Evolutionary conservation across 140 eudicot genomes (phyloP), one percentile per base, ranked within the genome.

Genomic region (Bidens hawaiensis): DNA sequence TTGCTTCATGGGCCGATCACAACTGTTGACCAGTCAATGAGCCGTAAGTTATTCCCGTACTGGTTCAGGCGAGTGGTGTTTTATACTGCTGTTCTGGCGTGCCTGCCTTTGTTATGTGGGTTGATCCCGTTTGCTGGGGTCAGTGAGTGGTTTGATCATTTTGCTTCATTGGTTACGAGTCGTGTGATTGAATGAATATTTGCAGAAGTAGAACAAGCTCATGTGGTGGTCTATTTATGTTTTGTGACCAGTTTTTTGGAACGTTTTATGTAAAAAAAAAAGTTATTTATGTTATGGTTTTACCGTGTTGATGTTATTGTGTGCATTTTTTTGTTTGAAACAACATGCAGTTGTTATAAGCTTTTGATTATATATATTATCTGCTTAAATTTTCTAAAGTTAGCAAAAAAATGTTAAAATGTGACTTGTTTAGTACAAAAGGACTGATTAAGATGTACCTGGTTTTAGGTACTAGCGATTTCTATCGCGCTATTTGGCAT

Each of bases 81-180:
- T 51, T 85, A 78, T 28, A 51, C 58, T 1, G 14, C 63, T 22
- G 31, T 65, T 40, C 71, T 81, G 59, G 41, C 78, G 27, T 17
- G 64, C 69, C 65, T 89, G 48, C 99, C 99, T 0, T 28, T 82
- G 70, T 5, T 73, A 2, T 82, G 96, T 40, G 99, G 99, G 9
- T 48, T 88, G 31, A 34, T 80, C 58, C 99, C 99, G n/a, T 91
- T 91, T 70, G 99, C 99, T 4, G 66, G 87, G 60, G 79, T 72
- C 0, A 26, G 66, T 4, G 91, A 84, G 51, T 91, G 99, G 99
- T 28, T 70, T 5, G 67, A 79, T 22, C 96, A 88, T 72, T 75
- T 87, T 70, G 38, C 60, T 16, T 76, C 62, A 2, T 52, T 67
- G 71, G 56, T 74, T 13, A 3, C 21, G 43, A 34, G 16, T 59